These are phyloP conservation scores for Lasiodiplodia gonubiensis DNA, from an alignment of 2,329 filamentous ascomycete genomes.

Conservation along the genomic window DNA sequence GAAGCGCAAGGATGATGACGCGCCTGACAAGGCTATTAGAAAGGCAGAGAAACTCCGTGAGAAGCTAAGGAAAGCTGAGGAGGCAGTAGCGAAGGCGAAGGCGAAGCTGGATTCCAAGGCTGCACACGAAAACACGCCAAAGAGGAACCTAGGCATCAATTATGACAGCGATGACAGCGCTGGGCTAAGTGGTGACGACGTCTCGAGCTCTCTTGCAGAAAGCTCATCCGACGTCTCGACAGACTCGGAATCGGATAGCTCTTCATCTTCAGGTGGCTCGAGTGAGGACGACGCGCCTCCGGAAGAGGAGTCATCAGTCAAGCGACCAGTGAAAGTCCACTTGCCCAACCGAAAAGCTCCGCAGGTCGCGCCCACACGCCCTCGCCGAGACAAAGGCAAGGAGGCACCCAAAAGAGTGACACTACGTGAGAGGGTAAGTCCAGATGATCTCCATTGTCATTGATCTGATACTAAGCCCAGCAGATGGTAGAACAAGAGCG, in stretches of 20 bases:
- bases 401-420: constrained; percentile 21
- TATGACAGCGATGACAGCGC: constrained; percentile 41
- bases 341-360: constrained; percentile 23
- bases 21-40: constrained; percentile 27
- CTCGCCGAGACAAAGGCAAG: constrained; percentile 21
- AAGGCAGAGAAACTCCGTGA: constrained; percentile 44
- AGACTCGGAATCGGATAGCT: constrained; percentile 30
- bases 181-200: constrained; percentile 30
- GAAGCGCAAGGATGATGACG: constrained; percentile 12
- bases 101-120: not conserved
- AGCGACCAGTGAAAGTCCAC: constrained; percentile 23
- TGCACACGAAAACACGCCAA: constrained; percentile 5
- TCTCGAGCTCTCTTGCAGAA: constrained; percentile 42
- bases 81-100: constrained; percentile 26
- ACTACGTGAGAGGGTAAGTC: constrained; percentile 29
- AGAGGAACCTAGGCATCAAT: constrained; percentile 38
- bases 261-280: constrained; percentile 31
- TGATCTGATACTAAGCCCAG: constrained; percentile 26
- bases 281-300: constrained; percentile 45
- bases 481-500: constrained; percentile 53
- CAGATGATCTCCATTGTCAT: constrained; percentile 10
- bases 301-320: constrained; percentile 43
- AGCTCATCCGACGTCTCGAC: constrained; percentile 34
- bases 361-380: constrained; percentile 28
- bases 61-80: constrained; percentile 39